A percentile compares a stretch with the other conserved stretches of the same genome.
phyloP scores from a whole-genome alignment of 768 basidiomycete genomes.

The Steccherinum ochraceum region DNA sequence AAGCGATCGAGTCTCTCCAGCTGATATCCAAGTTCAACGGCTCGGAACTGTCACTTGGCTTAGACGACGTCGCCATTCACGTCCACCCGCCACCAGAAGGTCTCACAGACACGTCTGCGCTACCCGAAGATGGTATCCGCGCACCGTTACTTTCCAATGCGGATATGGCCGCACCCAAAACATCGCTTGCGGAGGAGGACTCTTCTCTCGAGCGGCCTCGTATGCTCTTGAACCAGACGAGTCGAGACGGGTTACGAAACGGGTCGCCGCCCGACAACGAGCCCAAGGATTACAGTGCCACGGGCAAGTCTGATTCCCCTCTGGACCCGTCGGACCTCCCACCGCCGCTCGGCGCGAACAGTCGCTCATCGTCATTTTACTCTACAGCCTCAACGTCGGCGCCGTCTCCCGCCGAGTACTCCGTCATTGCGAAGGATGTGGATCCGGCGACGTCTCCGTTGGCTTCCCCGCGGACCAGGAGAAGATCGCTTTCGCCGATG shows the following conservation, averaged over 20 bases:
- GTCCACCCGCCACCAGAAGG: slow-evolving; percentile 13
- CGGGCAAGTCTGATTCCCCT: neutral
- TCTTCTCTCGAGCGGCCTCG: neutral
- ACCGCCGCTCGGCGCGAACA: slow-evolving; percentile 12
- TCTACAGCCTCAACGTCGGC: neutral
- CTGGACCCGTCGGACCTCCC: slow-evolving; percentile 23
- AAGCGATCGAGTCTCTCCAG: slow-evolving; percentile 78
- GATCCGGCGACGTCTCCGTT: slow-evolving; percentile 1
- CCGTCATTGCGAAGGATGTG: neutral
- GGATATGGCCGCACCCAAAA: neutral
- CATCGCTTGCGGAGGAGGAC: neutral
- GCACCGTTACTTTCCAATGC: neutral
- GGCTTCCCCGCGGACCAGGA: neutral
- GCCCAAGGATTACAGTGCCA: neutral
- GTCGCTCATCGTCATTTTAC: neutral
- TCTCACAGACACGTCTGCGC: neutral
- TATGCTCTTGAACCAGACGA: neutral
- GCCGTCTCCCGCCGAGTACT: neutral
- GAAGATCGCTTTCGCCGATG: neutral
- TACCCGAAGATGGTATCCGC: neutral
- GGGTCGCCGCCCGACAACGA: neutral
- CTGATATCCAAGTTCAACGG: slow-evolving; percentile 87
- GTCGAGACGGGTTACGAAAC: neutral
- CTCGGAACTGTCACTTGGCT: slow-evolving; percentile 53
- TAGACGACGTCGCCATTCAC: slow-evolving; percentile 62